Conservation (phyloP, 148 eudicot species). For the Rhododendron williamsianum region DNA sequence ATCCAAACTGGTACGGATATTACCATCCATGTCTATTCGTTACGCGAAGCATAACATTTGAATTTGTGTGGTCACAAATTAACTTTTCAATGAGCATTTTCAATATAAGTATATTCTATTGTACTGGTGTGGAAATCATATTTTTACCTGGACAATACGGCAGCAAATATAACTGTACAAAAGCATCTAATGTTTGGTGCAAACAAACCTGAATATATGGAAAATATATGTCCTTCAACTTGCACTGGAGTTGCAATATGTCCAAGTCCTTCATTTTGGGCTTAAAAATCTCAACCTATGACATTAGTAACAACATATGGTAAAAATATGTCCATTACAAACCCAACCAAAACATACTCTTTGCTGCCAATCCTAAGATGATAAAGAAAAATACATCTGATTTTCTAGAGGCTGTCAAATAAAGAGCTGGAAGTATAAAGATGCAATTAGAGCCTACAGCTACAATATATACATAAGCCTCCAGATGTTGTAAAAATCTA, state of each 20-base stretch:
- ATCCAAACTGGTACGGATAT: not conserved
- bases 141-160: not conserved
- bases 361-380: not conserved
- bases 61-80: not conserved
- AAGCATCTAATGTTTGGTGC: not conserved
- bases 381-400: not conserved
- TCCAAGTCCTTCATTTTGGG: constrained; percentile 40
- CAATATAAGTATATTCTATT: not conserved
- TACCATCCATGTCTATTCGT: not conserved
- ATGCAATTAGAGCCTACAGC: not conserved
- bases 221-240: constrained; percentile 76
- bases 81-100: not conserved
- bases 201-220: constrained; percentile 70
- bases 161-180: not conserved
- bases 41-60: not conserved
- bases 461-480: not conserved
- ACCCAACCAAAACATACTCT: not conserved
- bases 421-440: not conserved
- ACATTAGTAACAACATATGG: not conserved
- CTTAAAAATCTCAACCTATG: constrained; percentile 54
- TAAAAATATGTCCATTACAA: not conserved
- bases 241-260: constrained; percentile 43
- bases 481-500: not conserved
- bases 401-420: not conserved
- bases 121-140: not conserved